Evolutionary conservation across 2,329 filamentous ascomycete species (phyloP), one percentile per base, ranked within the genome.

Genomic region (Verticillium alfalfae): DNA sequence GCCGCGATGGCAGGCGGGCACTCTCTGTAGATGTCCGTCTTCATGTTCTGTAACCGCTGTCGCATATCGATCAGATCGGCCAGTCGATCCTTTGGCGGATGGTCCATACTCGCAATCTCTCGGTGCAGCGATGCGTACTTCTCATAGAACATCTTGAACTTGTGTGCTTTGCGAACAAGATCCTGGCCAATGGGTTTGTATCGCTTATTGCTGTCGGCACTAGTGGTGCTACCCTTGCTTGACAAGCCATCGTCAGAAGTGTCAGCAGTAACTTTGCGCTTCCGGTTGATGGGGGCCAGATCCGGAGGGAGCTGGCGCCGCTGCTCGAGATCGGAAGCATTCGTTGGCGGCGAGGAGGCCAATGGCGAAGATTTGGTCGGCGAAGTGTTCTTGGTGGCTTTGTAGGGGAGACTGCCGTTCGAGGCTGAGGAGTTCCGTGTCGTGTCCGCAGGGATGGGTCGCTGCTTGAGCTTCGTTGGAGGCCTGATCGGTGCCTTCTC

Each of bases 281-380:
- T 83, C 71, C 78, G 80, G 15, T 61, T 58, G 16, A 66, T 64
- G 13, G 67, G 68, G n/a, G 70, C 64, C 58, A 71, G 65, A 10
- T 76, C 67, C 66, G 68, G 22, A 13, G 59, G 59, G 18, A 70
- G 73, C 55, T 75, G 71, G 6, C 58, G 58, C 7, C 58, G 58
- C 26, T 54, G 76, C 36, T 87, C 85, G 41, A 88, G 73, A 62
- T 88, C 86, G 1, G 85, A 88, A 1, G 85, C 86, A 65, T 88
- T 88, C 8, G 86, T 88, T 0, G 86, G 86, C 13, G 86, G 85
- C 7, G 86, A 88, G 1, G 85, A 85, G n/a, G 85, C 85, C 18
- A 88, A 75, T 4, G 86, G 86, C 10, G 86, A 88, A 2, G 86
- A 88, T 70, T 88, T 88, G 58, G 78, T 78, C 0, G 84, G 85